Conservation (phyloP, 306 rosid genomes). For the Vachellia collinsii region DNA sequence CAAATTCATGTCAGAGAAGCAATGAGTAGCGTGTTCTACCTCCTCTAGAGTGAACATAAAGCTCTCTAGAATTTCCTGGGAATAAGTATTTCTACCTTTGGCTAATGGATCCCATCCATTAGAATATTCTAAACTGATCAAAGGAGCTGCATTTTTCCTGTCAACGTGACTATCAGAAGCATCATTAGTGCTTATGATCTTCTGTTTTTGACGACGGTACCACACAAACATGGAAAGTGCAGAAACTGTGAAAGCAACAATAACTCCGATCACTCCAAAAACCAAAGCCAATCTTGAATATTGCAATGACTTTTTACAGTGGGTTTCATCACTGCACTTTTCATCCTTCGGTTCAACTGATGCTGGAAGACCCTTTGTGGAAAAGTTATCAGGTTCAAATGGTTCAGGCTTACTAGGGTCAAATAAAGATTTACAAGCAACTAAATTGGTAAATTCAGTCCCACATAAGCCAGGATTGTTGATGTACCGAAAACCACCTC, state of each 20-base stretch:
- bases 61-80: conserved; percentile 53
- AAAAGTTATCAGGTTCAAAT: conserved; percentile 52
- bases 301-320: conserved; percentile 53
- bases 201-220: conserved; percentile 60
- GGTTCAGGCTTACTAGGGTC: conserved; percentile 77
- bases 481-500: conserved; percentile 59
- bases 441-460: conserved; percentile 56
- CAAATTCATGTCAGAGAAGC: conserved; percentile 73
- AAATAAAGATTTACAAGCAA: conserved; percentile 50
- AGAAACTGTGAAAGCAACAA: conserved; percentile 39
- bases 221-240: conserved; percentile 45
- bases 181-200: conserved; percentile 48
- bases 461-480: conserved; percentile 83
- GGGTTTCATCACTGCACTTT: conserved; percentile 44
- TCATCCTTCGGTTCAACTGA: conserved; percentile 47
- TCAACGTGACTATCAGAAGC: conserved; percentile 36
- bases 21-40: conserved; percentile 78
- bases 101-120: conserved; percentile 86
- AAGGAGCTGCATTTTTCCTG: conserved; percentile 60
- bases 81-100: conserved; percentile 51
- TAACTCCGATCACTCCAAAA: conserved; percentile 54
- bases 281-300: conserved; percentile 57
- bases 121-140: conserved; percentile 83
- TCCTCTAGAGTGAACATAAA: conserved; percentile 81
- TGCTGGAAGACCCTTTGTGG: conserved; percentile 59